Evolutionary conservation across 352 stramenopile genomes (phyloP), one percentile per base, ranked within the genome.

Genomic region (Phytopythium oedochilum): DNA sequence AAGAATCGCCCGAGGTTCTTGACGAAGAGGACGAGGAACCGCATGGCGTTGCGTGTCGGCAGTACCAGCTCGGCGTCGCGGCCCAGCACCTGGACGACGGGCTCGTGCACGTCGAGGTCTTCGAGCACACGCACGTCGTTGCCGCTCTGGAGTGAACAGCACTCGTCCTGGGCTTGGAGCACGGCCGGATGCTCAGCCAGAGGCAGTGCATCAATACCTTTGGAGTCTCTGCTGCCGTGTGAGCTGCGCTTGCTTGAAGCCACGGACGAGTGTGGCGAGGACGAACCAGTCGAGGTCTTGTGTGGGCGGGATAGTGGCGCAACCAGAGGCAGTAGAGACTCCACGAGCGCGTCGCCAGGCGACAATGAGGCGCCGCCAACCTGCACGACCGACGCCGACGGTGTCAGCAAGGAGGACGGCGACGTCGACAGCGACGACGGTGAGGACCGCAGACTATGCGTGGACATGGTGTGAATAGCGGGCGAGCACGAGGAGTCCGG

Each of bases 21-120:
- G 31, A 93, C 64, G 52, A 92, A 93, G 35, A 95, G 61, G 46
- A 92, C 85, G 18, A 93, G 50, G 57, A 81, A 93, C n/a, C 77
- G 83, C 47, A 92, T 89, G 28, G 89, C 83, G 44, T 78, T 89
- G 54, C 64, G 69, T 15, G 71, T 77, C 42, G 65, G 60, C 48
- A 94, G 90, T 17, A 87, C 65, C 11, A 94, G 63, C 57, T 89
- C 77, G 26, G 78, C 81, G 15, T 91, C 76, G 5, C 60, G 60
- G n/a, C 85, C 83, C 0, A 81, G 60, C 12, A 93, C 53, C 49
- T 94, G 70, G n/a, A 93, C 79, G 18, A 89, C 71, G n/a, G 84
- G 70, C 60, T 90, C 83, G 42, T 88, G 84, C 22, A 93, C 81
- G 42, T 82, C 81, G 20, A 78, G 69, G 53, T 94, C 85, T 38